These are phyloP conservation scores for Mycosphaerelloides madeirae DNA, from an alignment of 2,329 filamentous ascomycete genomes.

Conservation along the genomic window DNA sequence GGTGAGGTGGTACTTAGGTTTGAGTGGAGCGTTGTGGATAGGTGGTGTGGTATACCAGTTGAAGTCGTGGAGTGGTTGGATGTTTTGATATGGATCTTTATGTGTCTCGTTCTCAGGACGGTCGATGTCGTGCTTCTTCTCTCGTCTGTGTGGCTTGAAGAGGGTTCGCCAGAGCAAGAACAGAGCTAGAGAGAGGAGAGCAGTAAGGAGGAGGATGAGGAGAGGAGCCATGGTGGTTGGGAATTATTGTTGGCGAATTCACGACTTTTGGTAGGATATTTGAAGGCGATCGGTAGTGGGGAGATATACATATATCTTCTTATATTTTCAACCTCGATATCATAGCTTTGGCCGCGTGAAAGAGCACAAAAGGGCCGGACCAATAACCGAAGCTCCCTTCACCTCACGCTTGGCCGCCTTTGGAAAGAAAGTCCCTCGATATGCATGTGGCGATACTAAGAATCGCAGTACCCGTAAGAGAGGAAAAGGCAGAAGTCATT, in stretches of 20 bases:
- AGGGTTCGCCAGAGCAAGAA: neutral
- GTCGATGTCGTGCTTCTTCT: neutral
- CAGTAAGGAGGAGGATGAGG: neutral
- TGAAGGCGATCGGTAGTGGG: no score
- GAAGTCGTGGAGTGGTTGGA: slow-evolving; percentile 47
- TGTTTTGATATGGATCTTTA: slow-evolving; percentile 35
- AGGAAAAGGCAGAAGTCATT: no score
- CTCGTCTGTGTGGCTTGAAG: neutral
- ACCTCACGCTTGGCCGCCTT: neutral
- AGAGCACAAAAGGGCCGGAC: neutral
- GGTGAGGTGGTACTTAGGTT: slow-evolving; percentile 58
- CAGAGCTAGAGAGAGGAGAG: neutral
- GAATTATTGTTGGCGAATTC: no score
- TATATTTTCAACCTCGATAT: no score
- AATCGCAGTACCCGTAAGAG: no score
- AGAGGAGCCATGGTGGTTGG: no score
- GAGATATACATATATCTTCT: no score
- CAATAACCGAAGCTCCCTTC: neutral
- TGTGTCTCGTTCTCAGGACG: neutral
- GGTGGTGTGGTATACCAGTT: slow-evolving; percentile 50
- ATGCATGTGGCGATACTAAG: neutral
- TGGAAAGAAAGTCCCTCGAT: neutral
- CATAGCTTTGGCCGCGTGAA: no score
- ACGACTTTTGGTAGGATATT: no score
- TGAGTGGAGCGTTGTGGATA: slow-evolving; percentile 53